Conservation (phyloP, 1,139 yeast species). For the Taphrina sp. region DNA sequence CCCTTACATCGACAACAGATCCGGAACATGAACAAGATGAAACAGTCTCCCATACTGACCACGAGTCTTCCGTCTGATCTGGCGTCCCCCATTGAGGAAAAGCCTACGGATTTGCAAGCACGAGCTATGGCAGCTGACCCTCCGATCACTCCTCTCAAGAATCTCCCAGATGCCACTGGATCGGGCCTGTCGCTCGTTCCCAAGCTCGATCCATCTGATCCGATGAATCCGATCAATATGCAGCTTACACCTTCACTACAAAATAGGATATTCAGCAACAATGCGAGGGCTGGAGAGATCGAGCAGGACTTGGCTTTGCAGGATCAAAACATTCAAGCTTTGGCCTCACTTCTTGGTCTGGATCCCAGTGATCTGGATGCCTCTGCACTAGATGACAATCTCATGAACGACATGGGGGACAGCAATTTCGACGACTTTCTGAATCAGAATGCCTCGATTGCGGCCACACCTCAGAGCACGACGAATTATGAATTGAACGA, state of each 20-base stretch:
- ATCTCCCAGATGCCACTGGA: neutral
- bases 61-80: neutral
- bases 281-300: constrained; percentile 1
- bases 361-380: constrained; percentile 20
- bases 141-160: neutral
- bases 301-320: constrained; percentile 20
- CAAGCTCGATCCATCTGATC: neutral
- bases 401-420: constrained; percentile 8
- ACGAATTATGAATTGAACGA: neutral
- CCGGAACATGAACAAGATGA: constrained; percentile 24
- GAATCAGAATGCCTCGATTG: constrained; percentile 1
- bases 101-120: neutral
- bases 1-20: constrained; percentile 12
- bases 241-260: constrained; percentile 20
- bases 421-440: constrained; percentile 15
- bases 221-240: constrained; percentile 11
- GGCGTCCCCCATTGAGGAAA: neutral
- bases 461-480: constrained; percentile 4
- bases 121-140: neutral
- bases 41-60: constrained; percentile 1
- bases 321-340: constrained; percentile 16
- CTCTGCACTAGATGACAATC: constrained; percentile 6
- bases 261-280: constrained; percentile 4
- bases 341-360: constrained; percentile 21
- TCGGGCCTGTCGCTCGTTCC: neutral